Evolutionary conservation across 352 stramenopile genomes (phyloP).

Genomic region (Phytophthora constricta): DNA sequence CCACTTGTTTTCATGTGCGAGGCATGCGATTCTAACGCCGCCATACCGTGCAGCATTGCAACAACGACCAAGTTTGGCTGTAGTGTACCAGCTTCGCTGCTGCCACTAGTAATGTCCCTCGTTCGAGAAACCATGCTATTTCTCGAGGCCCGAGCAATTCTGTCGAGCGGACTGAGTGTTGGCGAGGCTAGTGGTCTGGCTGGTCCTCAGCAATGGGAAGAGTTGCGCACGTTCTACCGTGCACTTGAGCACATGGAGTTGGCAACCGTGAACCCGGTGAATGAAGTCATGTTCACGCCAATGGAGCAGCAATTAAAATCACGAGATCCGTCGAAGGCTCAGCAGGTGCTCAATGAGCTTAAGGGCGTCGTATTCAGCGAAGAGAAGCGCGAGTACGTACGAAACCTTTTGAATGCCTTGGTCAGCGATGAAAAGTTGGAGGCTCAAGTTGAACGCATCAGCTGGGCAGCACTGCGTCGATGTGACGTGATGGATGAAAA

Average conservation of each 20-base stretch:
- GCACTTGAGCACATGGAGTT: slow-evolving; percentile 63
- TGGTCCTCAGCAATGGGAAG: slow-evolving; percentile 51
- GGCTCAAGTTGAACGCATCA: slow-evolving; percentile 21
- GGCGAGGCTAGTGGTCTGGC: slow-evolving; percentile 47
- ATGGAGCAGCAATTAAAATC: slow-evolving; percentile 55
- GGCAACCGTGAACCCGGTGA: slow-evolving; percentile 58
- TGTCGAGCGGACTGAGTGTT: slow-evolving; percentile 43
- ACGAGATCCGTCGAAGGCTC: slow-evolving; percentile 38
- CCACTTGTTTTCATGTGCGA: slow-evolving; percentile 73
- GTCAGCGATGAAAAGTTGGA: slow-evolving; percentile 32
- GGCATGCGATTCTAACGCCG: slow-evolving; percentile 31
- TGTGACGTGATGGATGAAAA: slow-evolving; percentile 36
- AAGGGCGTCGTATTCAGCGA: slow-evolving; percentile 60
- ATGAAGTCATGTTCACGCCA: slow-evolving; percentile 55
- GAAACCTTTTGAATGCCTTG: slow-evolving; percentile 61
- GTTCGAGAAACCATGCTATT: slow-evolving; percentile 75
- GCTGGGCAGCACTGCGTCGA: slow-evolving; percentile 50
- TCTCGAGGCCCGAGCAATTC: slow-evolving; percentile 54
- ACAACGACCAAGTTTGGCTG: slow-evolving; percentile 34
- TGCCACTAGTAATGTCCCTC: slow-evolving; percentile 65
- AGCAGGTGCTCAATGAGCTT: slow-evolving; percentile 62
- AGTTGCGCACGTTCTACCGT: slow-evolving; percentile 63
- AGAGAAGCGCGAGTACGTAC: slow-evolving; percentile 69
- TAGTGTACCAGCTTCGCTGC: slow-evolving; percentile 48
- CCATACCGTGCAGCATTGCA: slow-evolving; percentile 29